Percentiles rank a stretch among this genome's conserved stretches.
phyloP scores from a whole-genome alignment of 2,329 filamentous ascomycete genomes.

The Dryadomyces quercus-mongolicae region DNA sequence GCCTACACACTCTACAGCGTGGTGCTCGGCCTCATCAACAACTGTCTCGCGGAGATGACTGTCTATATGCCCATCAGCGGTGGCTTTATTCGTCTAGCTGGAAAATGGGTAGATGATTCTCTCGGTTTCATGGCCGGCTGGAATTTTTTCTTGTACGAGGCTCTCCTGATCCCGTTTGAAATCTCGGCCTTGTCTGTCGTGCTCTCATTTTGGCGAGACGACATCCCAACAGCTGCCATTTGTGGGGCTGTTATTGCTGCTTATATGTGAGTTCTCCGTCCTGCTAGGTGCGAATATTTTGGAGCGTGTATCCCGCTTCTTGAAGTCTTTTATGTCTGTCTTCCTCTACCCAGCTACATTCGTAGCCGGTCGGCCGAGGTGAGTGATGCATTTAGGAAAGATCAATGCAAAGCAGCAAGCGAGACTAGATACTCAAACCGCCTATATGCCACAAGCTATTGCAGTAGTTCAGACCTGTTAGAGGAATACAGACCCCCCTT shows the following conservation, averaged over 20 bases:
- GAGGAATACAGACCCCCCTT: background rate
- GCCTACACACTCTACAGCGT: constrained; percentile 44
- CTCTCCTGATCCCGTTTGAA: constrained; percentile 17
- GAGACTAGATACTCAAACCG: too few relatives aligned
- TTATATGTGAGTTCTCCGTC: constrained; percentile 8
- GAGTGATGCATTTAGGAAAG: background rate
- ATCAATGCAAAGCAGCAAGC: background rate
- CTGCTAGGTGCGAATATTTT: background rate
- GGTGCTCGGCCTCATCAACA: constrained; percentile 50
- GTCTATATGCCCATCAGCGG: constrained; percentile 50
- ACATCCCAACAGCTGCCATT: constrained; percentile 35
- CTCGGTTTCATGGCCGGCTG: constrained; percentile 42
- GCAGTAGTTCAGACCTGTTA: too few relatives aligned
- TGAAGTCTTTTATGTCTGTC: background rate
- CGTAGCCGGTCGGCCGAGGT: background rate
- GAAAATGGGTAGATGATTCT: constrained; percentile 54
- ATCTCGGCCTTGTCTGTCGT: constrained; percentile 23
- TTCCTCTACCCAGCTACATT: background rate
- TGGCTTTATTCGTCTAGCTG: constrained; percentile 52
- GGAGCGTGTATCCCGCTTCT: background rate
- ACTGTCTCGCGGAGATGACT: constrained; percentile 48
- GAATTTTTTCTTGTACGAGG: constrained; percentile 31
- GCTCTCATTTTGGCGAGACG: constrained; percentile 32
- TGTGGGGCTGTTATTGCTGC: constrained; percentile 37
- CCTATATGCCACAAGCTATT: too few relatives aligned